These are phyloP conservation scores for Eucalyptus regnans DNA, from an alignment of 345 rosid species.

Conservation along the genomic window DNA sequence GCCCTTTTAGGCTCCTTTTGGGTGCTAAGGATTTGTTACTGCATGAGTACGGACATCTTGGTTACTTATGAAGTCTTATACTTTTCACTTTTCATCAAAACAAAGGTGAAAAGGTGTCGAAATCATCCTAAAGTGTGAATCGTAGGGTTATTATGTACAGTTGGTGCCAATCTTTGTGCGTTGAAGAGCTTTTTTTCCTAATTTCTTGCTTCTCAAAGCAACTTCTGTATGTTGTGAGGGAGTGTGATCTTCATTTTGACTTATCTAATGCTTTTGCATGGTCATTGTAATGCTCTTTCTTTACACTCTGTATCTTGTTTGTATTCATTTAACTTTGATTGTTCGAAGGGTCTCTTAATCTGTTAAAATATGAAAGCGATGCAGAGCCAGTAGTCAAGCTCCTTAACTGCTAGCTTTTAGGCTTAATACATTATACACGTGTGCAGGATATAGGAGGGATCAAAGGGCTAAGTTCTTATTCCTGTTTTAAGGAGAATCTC, in stretches of 20 bases:
- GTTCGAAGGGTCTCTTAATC: neutral
- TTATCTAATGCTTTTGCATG: neutral
- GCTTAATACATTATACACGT: no score
- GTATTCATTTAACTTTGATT: neutral
- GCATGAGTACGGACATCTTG: neutral
- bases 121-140: neutral
- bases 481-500: no score
- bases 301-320: neutral
- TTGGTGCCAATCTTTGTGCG: neutral
- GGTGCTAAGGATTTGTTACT: neutral
- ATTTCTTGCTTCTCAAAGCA: neutral
- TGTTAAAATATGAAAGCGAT: neutral
- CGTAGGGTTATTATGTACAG: rapidly evolving
- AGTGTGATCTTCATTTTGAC: neutral
- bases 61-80: neutral
- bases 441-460: no score
- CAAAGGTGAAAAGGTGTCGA: neutral
- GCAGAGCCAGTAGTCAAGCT: no score
- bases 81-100: no score
- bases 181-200: neutral
- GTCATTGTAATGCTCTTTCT: neutral
- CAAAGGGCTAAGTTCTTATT: no score
- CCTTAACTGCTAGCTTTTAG: no score
- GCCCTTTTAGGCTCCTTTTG: neutral
- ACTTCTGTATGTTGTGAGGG: neutral